A percentile compares a stretch with the other conserved stretches of the same genome.
phyloP scores from a whole-genome alignment of 441 rosid genomes.

The Erysimum cheiri region DNA sequence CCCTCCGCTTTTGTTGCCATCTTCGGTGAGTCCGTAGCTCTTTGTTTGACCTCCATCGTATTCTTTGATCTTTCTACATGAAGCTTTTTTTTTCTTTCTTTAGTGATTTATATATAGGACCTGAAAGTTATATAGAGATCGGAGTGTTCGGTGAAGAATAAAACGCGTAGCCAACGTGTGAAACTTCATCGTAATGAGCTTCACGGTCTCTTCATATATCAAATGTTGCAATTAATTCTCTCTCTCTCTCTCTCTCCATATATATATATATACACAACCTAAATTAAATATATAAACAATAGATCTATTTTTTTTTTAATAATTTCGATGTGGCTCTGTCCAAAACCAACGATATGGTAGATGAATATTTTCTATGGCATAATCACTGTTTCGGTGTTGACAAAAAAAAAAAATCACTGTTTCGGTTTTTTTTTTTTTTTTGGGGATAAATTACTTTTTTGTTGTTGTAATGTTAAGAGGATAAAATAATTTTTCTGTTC shows the following conservation, averaged over 20 bases:
- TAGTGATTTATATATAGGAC: background rate
- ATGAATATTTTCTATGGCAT: background rate
- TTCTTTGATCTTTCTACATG: background rate
- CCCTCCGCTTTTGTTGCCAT: conserved; percentile 31
- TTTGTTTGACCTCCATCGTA: conserved; percentile 6
- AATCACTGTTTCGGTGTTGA: background rate
- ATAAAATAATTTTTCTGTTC: too few relatives aligned
- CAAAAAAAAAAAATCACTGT: too few relatives aligned
- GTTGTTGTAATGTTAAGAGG: too few relatives aligned
- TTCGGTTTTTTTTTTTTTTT: background rate
- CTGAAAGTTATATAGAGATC: background rate
- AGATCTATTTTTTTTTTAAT: background rate
- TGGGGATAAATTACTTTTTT: background rate
- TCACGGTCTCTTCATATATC: conserved; percentile 33
- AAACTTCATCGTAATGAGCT: conserved; percentile 29
- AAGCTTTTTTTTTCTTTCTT: background rate
- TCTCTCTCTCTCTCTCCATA: background rate
- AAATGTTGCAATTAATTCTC: conserved; percentile 24
- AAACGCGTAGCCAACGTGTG: conserved; percentile 38
- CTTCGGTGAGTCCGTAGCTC: conserved; percentile 26
- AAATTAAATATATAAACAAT: background rate
- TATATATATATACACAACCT: background rate
- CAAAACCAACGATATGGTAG: background rate
- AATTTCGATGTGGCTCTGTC: background rate
- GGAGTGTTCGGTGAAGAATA: conserved; percentile 33